Evolutionary conservation across 768 basidiomycete genomes (phyloP), one percentile per base, ranked within the genome.

Genomic region (Tulasnella calospora): DNA sequence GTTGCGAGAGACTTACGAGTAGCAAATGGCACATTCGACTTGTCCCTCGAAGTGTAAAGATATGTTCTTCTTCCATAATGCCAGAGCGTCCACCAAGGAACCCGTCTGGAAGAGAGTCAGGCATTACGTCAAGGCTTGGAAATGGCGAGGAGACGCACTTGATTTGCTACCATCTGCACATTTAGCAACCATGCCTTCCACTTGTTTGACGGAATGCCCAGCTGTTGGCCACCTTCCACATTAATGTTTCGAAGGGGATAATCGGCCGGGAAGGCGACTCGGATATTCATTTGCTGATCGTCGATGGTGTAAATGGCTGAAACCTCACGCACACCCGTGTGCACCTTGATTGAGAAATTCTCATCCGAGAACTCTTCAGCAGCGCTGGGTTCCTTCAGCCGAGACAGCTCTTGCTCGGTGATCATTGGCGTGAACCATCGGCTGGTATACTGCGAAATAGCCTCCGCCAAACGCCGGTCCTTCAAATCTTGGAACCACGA

Each of bases 21-120:
- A 97, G 82, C 95, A 97, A 79, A 99, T 98, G 0, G 97, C 94
- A 84, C 98, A 99, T 81, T 97, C 95, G 2, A 94, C 93, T 83
- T 96, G 92, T 8, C 97, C 97, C 80, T 97, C 94, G 82, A 99
- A 99, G 83, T 99, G 95, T 27, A 94, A 87, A 0, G 90, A 87
- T 67, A 96, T 95, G 82, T 98, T 99, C 85, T 93, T 94, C 85
- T 96, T 96, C 89, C 98, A 99, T 79, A 97, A 85, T 7, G 89
- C 88, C 27, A 99, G 84, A 0, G 94, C 96, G 82, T 99, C 98
- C 13, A 94, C 87, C 38, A 99, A 92, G 72, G 92, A 89, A 8
- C 96, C 96, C 81, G 95, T 96, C 96, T 98, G 38, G 10, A 1
- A 27, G 15, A 23, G 10, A 30, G 21, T 33, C n/a, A 40, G 73